Conservation (phyloP, 495 filamentous ascomycete species). For the Hyaloscypha bicolor region DNA sequence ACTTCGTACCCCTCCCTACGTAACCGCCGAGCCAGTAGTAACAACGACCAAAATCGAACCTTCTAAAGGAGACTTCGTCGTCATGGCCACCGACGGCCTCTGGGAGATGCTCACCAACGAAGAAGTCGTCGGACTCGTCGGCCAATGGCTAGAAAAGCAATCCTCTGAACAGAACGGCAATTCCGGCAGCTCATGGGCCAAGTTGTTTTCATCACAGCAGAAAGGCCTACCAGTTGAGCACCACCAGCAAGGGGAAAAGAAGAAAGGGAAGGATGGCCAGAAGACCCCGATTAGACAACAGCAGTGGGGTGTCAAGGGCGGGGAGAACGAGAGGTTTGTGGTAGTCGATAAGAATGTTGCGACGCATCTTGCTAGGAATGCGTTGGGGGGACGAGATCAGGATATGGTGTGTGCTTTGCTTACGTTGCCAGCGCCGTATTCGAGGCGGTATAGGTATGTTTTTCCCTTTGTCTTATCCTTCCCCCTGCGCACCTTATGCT, state of each 20-base stretch:
- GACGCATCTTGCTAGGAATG: slow-evolving; percentile 94
- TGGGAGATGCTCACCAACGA: slow-evolving; percentile 99
- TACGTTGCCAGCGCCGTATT: slow-evolving; percentile 88
- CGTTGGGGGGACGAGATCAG: slow-evolving; percentile 87
- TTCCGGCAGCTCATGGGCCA: slow-evolving; percentile 54
- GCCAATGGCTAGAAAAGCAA: slow-evolving; percentile 91
- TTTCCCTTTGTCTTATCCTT: background rate
- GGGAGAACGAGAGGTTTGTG: slow-evolving; percentile 76
- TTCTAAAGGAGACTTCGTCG: slow-evolving; percentile 88
- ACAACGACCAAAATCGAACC: slow-evolving; percentile 96
- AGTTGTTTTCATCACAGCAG: slow-evolving; percentile 53
- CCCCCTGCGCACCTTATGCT: no score
- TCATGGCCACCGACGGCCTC: slow-evolving; percentile 94
- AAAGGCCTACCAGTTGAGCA: slow-evolving; percentile 60
- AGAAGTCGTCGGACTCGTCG: slow-evolving; percentile 94
- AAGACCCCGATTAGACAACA: slow-evolving; percentile 79
- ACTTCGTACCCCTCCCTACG: slow-evolving; percentile 91
- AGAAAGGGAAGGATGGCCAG: slow-evolving; percentile 45
- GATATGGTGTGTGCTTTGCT: slow-evolving; percentile 94
- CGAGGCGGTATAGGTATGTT: slow-evolving; percentile 79
- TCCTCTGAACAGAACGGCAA: slow-evolving; percentile 41
- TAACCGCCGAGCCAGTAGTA: slow-evolving; percentile 93
- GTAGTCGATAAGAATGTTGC: slow-evolving; percentile 96
- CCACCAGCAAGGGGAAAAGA: slow-evolving; percentile 29
- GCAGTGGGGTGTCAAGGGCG: slow-evolving; percentile 77